A percentile compares a stretch with the other conserved stretches of the same genome.
Conservation (phyloP, 2,329 filamentous ascomycete genomes). For the Plenodomus biglobosus region DNA sequence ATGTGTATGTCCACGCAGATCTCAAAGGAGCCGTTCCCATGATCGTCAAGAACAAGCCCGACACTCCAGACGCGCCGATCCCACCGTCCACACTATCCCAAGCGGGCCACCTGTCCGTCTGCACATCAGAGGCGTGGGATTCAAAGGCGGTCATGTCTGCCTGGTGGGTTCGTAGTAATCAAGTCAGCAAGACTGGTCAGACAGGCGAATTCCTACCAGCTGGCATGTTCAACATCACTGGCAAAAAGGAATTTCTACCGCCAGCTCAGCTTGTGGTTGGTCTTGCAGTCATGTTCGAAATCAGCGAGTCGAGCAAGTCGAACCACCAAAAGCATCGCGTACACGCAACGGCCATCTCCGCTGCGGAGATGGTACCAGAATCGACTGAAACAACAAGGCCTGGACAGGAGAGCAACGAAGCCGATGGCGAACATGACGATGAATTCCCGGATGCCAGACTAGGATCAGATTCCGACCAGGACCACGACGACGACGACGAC, state of each 20-base stretch:
- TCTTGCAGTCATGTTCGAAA: constrained; percentile 82
- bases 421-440: constrained; percentile 47
- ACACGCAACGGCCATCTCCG: constrained; percentile 42
- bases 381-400: constrained; percentile 13
- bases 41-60: constrained; percentile 84
- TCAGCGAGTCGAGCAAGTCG: constrained; percentile 83
- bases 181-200: constrained; percentile 82
- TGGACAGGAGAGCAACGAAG: constrained; percentile 22
- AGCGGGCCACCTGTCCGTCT: constrained; percentile 81
- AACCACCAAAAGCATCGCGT: constrained; percentile 76
- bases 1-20: constrained; percentile 90
- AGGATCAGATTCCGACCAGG: constrained; percentile 45
- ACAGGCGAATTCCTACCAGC: constrained; percentile 77
- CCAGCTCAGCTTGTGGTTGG: constrained; percentile 86
- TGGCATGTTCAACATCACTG: constrained; percentile 78
- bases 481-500: too few relatives aligned
- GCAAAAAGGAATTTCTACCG: constrained; percentile 88
- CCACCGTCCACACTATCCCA: constrained; percentile 89
- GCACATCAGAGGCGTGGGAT: constrained; percentile 89
- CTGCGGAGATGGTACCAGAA: constrained; percentile 24
- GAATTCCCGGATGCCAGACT: constrained; percentile 50
- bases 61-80: constrained; percentile 78
- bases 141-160: constrained; percentile 94
- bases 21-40: constrained; percentile 80
- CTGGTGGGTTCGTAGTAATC: constrained; percentile 90